Evolutionary conservation across 2,329 filamentous ascomycete genomes (phyloP).

Genomic region (Dendryphion nanum): DNA sequence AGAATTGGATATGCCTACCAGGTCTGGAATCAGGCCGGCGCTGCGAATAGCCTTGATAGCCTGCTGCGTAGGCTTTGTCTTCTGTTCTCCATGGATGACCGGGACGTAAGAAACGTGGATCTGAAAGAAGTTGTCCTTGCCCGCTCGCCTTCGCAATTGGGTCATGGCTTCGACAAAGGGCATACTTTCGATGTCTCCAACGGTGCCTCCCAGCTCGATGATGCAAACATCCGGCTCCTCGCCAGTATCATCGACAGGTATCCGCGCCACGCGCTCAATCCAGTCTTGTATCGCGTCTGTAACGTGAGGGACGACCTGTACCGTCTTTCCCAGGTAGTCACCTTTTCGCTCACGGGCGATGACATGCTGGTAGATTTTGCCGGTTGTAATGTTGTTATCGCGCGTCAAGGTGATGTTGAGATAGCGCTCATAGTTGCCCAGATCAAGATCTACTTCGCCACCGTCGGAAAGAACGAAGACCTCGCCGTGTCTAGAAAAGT

Average conservation of each 20-base stretch:
- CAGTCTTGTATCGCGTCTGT: constrained; percentile 90
- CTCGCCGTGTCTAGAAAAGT: constrained; percentile 72
- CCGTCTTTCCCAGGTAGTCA: constrained; percentile 84
- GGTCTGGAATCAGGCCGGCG: constrained; percentile 62
- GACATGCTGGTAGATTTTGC: constrained; percentile 91
- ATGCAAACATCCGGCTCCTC: constrained; percentile 90
- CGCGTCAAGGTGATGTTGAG: constrained; percentile 76
- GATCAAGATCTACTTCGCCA: constrained; percentile 72
- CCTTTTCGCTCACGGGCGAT: constrained; percentile 71
- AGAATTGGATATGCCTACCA: constrained; percentile 49
- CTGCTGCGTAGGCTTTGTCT: constrained; percentile 95
- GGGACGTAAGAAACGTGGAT: constrained; percentile 90
- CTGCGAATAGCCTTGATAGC: constrained; percentile 82
- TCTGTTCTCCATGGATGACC: constrained; percentile 73
- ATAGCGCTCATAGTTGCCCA: constrained; percentile 78
- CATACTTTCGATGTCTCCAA: constrained; percentile 81
- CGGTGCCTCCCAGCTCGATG: constrained; percentile 67
- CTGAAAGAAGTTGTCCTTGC: constrained; percentile 78
- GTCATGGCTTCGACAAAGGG: constrained; percentile 86
- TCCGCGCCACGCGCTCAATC: constrained; percentile 81
- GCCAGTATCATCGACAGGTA: constrained; percentile 81
- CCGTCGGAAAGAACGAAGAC: constrained; percentile 85
- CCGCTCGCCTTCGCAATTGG: constrained; percentile 71
- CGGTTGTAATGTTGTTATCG: constrained; percentile 96
- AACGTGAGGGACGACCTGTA: constrained; percentile 90